Evolutionary conservation across 371 early-diverging fungal species (phyloP).

Genomic region (Mortierella sp.): DNA sequence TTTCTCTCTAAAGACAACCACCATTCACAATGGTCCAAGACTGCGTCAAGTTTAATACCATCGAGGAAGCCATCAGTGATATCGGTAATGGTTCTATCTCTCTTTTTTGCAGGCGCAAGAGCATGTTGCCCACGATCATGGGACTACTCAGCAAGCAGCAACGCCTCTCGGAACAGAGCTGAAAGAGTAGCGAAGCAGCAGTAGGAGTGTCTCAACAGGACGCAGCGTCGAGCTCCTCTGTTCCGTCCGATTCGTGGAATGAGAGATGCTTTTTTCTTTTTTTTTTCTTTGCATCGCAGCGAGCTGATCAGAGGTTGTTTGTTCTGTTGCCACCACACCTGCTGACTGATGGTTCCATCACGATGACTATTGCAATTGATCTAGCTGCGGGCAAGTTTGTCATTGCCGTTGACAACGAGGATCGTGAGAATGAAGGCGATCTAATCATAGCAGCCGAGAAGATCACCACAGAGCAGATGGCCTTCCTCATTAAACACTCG

Average conservation of each 20-base stretch:
- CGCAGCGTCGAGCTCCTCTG: not conserved
- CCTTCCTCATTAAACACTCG: slow-evolving; percentile 92
- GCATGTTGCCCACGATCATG: not conserved
- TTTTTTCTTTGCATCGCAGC: not conserved
- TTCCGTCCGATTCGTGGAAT: too few relatives aligned
- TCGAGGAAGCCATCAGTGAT: slow-evolving; percentile 79
- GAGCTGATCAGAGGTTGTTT: too few relatives aligned
- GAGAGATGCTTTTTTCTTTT: slow-evolving; percentile 3
- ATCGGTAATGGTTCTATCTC: slow-evolving; percentile 74
- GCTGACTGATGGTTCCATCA: too few relatives aligned
- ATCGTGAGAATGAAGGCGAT: slow-evolving; percentile 98
- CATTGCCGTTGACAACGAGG: slow-evolving; percentile 95
- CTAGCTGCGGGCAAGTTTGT: slow-evolving; percentile 84
- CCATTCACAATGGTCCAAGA: slow-evolving; percentile 27
- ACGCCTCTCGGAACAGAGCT: too few relatives aligned
- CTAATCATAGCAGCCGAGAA: slow-evolving; percentile 93
- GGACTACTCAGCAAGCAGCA: too few relatives aligned
- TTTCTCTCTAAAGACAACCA: not conserved
- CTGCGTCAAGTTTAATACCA: slow-evolving; percentile 69
- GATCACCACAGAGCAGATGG: slow-evolving; percentile 89
- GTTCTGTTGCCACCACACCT: too few relatives aligned
- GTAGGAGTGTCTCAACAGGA: not conserved
- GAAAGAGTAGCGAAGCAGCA: too few relatives aligned
- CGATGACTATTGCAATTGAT: not conserved
- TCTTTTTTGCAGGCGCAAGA: not conserved